Base-by-base conservation (phyloP, 106 monocot genomes). In the Acanthochlamys bracteata region DNA sequence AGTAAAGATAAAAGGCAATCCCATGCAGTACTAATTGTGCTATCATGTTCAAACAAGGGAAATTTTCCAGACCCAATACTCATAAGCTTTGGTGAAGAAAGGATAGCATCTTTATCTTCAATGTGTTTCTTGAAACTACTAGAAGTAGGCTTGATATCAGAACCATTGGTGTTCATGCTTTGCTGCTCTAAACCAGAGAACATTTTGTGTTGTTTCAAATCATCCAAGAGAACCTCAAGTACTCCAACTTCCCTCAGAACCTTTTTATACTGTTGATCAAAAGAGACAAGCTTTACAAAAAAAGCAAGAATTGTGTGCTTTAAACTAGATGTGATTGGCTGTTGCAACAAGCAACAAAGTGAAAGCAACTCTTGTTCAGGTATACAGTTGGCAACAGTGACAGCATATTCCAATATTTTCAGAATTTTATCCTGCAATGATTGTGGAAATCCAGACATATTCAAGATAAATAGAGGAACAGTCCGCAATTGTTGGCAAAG, bases 371-470 rank as follows among this genome's bases (percentile, higher is more conserved):
- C 98, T 69, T 98, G 98, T 63, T 98, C 98, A 26, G 98, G 98
- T 67, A 92, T 75, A 63, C 98, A 98, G 75, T 92, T 98, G 16
- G 86, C 92, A 67, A 98, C 98, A 25, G 98, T 98, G 41, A 92
- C 98, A 73, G 89, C 85, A 81, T 98, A 98, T 83, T 98, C 98
- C 39, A 98, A 71, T 58, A 98, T 98, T 81, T 98, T 98, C 67
- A 98, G 81, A 73, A 98, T 83, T 41, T 79, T 86, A 71, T 89
- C 98, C 65, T 98, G 98, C 41, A 92, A 62, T 67, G 98, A 81
- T 61, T 66, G 17, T 66, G 98, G 98, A 74, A 98, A 89, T 10
- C 77, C 75, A 33, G 81, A 84, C 98, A 98, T 98, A 25, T 98
- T 98, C 57, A 92, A 64, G 17, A 98, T 89, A 25, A 98, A 92